phyloP scores from a whole-genome alignment of 192 early-diverging fungal genomes.

The Geranomyces michiganensis region DNA sequence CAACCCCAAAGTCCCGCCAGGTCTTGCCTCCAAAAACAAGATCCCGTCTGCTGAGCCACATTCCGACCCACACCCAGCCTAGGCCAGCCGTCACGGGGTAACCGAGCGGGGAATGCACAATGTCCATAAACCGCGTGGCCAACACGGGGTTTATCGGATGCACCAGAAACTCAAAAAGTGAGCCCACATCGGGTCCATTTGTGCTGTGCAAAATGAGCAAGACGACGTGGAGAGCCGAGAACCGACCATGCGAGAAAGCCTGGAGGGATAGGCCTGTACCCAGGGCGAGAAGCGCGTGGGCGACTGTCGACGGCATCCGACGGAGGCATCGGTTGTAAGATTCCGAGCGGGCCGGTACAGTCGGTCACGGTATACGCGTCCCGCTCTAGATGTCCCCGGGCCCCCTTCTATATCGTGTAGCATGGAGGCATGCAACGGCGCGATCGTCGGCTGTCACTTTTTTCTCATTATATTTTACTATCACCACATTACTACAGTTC shows the following conservation, averaged over 20 bases:
- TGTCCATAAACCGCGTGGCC: constrained; percentile 24
- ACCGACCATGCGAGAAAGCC: background rate
- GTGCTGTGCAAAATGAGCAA: constrained; percentile 20
- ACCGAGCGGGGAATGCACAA: constrained; percentile 27
- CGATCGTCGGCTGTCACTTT: too few relatives aligned
- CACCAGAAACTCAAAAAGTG: constrained; percentile 25
- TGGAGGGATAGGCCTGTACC: constrained; percentile 10
- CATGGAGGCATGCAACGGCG: too few relatives aligned
- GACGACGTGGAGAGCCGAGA: constrained; percentile 24
- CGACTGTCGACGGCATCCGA: constrained; percentile 32
- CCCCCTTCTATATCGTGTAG: too few relatives aligned
- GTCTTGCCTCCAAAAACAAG: background rate
- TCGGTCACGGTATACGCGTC: too few relatives aligned
- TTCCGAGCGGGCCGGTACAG: too few relatives aligned
- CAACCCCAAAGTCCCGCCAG: background rate
- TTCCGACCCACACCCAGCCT: constrained; percentile 19
- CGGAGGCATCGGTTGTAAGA: too few relatives aligned
- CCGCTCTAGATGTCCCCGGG: too few relatives aligned
- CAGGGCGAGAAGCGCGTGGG: constrained; percentile 23
- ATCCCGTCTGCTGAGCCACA: constrained; percentile 11
- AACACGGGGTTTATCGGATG: background rate
- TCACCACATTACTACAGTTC: too few relatives aligned
- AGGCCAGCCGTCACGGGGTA: constrained; percentile 22
- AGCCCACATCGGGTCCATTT: constrained; percentile 31
- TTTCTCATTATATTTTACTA: too few relatives aligned